Conservation (phyloP, 1,139 yeast species). For the Blastobotrys buckinghamii region DNA sequence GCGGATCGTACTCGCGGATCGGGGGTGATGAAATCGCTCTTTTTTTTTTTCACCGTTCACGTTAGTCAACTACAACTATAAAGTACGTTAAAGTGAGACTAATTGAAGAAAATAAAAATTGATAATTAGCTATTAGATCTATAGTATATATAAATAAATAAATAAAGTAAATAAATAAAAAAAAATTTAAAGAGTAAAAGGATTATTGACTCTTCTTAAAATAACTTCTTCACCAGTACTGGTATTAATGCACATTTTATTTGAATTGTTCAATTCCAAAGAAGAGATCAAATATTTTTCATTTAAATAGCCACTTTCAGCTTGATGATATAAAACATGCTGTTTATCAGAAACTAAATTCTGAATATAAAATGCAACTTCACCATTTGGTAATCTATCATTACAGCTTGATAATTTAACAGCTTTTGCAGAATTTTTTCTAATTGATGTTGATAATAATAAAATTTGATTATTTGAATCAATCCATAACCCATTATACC, state of each 20-base stretch:
- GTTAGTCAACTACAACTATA: too few species aligned
- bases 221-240: not conserved
- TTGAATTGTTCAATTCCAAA: not conserved
- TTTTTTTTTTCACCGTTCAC: too few species aligned
- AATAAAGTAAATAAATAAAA: not conserved
- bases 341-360: not conserved
- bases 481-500: slow-evolving; percentile 11
- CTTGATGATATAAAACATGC: not conserved
- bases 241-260: not conserved
- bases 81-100: too few species aligned
- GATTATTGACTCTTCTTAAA: not conserved
- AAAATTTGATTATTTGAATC: slow-evolving; percentile 15
- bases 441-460: slow-evolving; percentile 21
- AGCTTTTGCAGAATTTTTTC: slow-evolving; percentile 24
- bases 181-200: too few species aligned
- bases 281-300: not conserved
- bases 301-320: not conserved
- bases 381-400: slow-evolving; percentile 30
- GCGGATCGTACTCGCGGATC: too few species aligned
- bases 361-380: slow-evolving; percentile 22
- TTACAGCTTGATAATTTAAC: slow-evolving; percentile 29
- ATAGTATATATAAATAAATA: not conserved
- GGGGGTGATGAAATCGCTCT: too few species aligned
- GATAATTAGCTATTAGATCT: not conserved
- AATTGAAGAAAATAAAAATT: not conserved